These are phyloP conservation scores for Pseudocercospora macadamiae DNA, from an alignment of 2,329 filamentous ascomycete species.

Conservation along the genomic window DNA sequence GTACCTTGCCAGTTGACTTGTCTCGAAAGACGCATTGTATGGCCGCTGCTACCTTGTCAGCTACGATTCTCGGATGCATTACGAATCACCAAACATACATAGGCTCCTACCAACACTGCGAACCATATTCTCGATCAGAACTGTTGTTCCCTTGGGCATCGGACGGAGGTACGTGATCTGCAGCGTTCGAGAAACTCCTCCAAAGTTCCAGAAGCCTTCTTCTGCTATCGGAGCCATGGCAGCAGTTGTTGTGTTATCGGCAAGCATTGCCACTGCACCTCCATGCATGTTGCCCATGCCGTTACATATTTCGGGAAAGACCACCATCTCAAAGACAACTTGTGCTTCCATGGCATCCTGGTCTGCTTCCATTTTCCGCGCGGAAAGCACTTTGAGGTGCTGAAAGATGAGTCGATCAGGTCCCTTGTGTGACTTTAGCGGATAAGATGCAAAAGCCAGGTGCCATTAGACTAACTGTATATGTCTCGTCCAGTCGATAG, in stretches of 20 bases:
- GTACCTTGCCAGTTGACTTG: constrained; percentile 20
- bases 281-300: constrained; percentile 27
- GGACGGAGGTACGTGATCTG: constrained; percentile 50
- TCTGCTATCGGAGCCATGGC: constrained; percentile 27
- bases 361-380: constrained; percentile 4
- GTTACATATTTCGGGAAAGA: constrained; percentile 19
- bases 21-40: constrained; percentile 22
- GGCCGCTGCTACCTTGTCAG: constrained; percentile 5
- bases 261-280: constrained; percentile 56
- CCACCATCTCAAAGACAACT: constrained; percentile 16
- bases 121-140: constrained; percentile 46
- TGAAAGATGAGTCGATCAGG: constrained; percentile 17
- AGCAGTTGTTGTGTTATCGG: constrained; percentile 55
- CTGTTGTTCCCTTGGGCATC: constrained; percentile 40
- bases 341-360: constrained; percentile 6
- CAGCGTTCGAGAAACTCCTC: constrained; percentile 44
- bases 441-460: too few species aligned
- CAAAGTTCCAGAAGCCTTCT: constrained; percentile 39
- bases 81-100: constrained; percentile 32
- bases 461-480: not conserved
- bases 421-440: constrained; percentile 9
- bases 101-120: constrained; percentile 46
- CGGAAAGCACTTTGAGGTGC: constrained; percentile 16
- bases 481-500: constrained; percentile 12
- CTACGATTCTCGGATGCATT: not conserved